These are phyloP conservation scores for Xylaria acuta DNA, from an alignment of 495 filamentous ascomycete genomes.

Conservation along the genomic window DNA sequence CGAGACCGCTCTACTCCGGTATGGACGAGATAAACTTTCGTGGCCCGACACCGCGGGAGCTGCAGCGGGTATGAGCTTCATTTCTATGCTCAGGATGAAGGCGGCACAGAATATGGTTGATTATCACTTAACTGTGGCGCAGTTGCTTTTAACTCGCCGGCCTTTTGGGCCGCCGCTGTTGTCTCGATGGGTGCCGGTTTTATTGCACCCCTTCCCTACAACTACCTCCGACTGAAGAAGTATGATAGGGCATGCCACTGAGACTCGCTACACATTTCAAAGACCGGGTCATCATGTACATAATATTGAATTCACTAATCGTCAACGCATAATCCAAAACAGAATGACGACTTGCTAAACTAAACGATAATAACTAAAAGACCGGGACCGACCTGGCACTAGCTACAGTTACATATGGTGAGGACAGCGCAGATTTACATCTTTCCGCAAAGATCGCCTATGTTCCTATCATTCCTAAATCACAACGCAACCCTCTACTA, in stretches of 20 bases:
- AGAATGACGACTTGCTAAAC: too few relatives aligned
- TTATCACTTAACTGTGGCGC: constrained; percentile 53
- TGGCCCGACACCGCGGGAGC: constrained; percentile 48
- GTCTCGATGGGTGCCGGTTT: constrained; percentile 51
- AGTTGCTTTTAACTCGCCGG: constrained; percentile 44
- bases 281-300: not conserved
- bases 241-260: constrained; percentile 38
- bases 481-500: too few relatives aligned
- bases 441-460: too few relatives aligned
- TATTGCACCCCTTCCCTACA: constrained; percentile 55
- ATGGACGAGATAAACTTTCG: constrained; percentile 48
- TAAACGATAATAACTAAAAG: too few relatives aligned
- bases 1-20: constrained; percentile 51
- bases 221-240: constrained; percentile 50
- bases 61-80: constrained; percentile 57
- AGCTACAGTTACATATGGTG: too few relatives aligned
- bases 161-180: constrained; percentile 46
- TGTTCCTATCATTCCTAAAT: too few relatives aligned
- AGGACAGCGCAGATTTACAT: too few relatives aligned
- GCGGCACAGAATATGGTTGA: constrained; percentile 53
- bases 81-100: constrained; percentile 59
- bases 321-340: too few relatives aligned
- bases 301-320: too few relatives aligned
- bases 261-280: not conserved
- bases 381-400: too few relatives aligned